Evolutionary conservation across 352 stramenopile genomes (phyloP).

Genomic region (Globisporangium megalacanthum): DNA sequence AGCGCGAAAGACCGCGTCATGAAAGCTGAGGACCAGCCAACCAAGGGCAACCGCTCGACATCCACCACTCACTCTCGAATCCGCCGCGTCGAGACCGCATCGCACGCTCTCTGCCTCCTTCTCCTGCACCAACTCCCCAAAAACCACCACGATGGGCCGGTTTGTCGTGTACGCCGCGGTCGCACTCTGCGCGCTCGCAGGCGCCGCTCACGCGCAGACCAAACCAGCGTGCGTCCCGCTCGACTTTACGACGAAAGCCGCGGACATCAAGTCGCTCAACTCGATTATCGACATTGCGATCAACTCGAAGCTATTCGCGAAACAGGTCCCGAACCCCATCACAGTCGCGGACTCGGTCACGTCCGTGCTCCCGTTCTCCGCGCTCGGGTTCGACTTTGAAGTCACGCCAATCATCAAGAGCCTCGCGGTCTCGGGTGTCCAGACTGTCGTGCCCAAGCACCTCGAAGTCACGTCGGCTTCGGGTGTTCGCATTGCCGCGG

Average conservation of each 20-base stretch:
- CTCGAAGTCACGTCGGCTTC: slow-evolving; percentile 26
- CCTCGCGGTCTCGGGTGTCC: slow-evolving; percentile 25
- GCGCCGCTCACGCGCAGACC: background rate
- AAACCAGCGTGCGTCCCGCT: slow-evolving; percentile 3
- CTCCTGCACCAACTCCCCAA: too few species aligned
- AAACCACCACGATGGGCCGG: slow-evolving; percentile 1
- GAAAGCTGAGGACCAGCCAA: too few species aligned
- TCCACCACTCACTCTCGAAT: too few species aligned
- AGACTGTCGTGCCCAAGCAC: slow-evolving; percentile 24
- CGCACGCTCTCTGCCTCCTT: too few species aligned
- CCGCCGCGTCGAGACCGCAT: too few species aligned
- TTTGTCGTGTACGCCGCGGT: background rate
- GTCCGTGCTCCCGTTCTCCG: slow-evolving; percentile 19
- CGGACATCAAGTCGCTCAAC: slow-evolving; percentile 28
- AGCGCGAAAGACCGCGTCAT: too few species aligned
- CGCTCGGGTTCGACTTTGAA: slow-evolving; percentile 24
- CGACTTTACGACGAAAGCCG: slow-evolving; percentile 20
- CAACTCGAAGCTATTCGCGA: slow-evolving; percentile 20
- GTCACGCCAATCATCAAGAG: slow-evolving; percentile 21
- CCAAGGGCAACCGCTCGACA: too few species aligned
- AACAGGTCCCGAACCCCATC: slow-evolving; percentile 24
- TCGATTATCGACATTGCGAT: slow-evolving; percentile 22
- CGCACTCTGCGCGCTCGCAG: slow-evolving; percentile 1
- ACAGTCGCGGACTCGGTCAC: slow-evolving; percentile 20
- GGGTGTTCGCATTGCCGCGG: slow-evolving; percentile 18